These are phyloP conservation scores for Penicillium hesseltinei DNA, from an alignment of 2,329 filamentous ascomycete genomes.

Conservation along the genomic window DNA sequence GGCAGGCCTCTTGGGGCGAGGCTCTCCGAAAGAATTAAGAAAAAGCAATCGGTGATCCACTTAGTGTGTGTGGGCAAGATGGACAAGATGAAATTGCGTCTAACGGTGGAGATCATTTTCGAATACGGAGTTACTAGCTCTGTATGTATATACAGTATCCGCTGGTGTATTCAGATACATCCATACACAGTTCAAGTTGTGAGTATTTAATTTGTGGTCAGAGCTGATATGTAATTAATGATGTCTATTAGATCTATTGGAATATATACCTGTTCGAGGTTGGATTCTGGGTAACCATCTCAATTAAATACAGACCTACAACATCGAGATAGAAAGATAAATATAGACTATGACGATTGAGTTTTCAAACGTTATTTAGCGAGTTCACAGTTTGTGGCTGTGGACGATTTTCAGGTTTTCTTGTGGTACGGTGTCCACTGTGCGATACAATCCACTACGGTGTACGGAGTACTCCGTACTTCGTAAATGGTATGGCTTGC, in stretches of 20 bases:
- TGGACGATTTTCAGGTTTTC: conserved; percentile 3
- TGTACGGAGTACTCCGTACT: neutral
- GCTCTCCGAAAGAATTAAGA: conserved; percentile 14
- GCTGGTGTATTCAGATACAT: neutral
- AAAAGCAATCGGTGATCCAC: conserved; percentile 23
- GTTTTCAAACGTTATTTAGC: neutral
- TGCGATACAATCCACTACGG: neutral
- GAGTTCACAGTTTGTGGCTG: neutral
- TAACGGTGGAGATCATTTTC: conserved; percentile 20
- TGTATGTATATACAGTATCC: conserved; percentile 13
- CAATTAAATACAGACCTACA: too few species aligned
- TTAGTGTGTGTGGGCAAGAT: conserved; percentile 16
- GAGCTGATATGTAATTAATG: neutral
- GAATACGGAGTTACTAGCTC: conserved; percentile 6
- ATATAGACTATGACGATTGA: neutral
- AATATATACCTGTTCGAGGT: neutral
- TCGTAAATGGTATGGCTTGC: neutral
- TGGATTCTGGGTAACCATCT: neutral
- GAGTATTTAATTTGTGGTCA: neutral
- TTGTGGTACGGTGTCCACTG: conserved; percentile 4
- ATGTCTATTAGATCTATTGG: neutral
- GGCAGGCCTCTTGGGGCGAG: conserved; percentile 14
- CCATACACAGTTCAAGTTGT: neutral
- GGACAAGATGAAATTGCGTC: conserved; percentile 15
- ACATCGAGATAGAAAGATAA: neutral